These are phyloP conservation scores for Andrographis paniculata DNA, from an alignment of 305 asterid species.

Conservation along the genomic window DNA sequence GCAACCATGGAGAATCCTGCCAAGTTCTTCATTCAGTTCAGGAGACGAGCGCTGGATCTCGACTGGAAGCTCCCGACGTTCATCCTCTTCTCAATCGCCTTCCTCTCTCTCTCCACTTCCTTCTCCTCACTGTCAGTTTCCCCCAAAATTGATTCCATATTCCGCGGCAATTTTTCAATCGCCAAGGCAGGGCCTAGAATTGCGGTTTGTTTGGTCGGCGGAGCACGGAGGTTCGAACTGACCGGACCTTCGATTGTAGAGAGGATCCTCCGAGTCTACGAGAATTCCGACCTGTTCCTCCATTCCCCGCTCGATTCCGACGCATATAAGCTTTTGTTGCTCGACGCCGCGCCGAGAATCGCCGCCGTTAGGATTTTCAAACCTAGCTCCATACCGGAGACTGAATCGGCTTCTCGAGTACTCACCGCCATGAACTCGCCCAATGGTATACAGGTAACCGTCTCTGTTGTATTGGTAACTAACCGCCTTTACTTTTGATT, in stretches of 20 bases:
- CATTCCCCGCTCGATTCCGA: slow-evolving; percentile 69
- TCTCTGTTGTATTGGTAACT: too few relatives aligned
- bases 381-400: slow-evolving; percentile 41
- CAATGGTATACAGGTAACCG: slow-evolving; percentile 73
- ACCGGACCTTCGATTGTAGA: slow-evolving; percentile 78
- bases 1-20: slow-evolving; percentile 35
- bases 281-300: slow-evolving; percentile 63
- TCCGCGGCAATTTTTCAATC: slow-evolving; percentile 13
- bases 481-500: too few relatives aligned
- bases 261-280: slow-evolving; percentile 44
- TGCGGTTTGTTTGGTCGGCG: slow-evolving; percentile 90
- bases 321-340: slow-evolving; percentile 50
- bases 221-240: slow-evolving; percentile 88
- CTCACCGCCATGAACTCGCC: slow-evolving; percentile 72
- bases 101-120: slow-evolving; percentile 41
- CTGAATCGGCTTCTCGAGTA: slow-evolving; percentile 53
- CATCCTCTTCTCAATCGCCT: slow-evolving; percentile 41
- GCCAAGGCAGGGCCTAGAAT: slow-evolving; percentile 33
- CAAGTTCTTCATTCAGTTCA: slow-evolving; percentile 33
- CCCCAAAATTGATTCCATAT: slow-evolving; percentile 34
- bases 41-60: slow-evolving; percentile 43
- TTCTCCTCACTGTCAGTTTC: slow-evolving; percentile 26
- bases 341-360: slow-evolving; percentile 62
- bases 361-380: slow-evolving; percentile 58
- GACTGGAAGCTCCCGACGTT: slow-evolving; percentile 44